A percentile compares a stretch with the other conserved stretches of the same genome.
These are phyloP conservation scores for Aspergillus aculeatinus DNA, from an alignment of 2,329 filamentous ascomycete species.

Conservation along the genomic window DNA sequence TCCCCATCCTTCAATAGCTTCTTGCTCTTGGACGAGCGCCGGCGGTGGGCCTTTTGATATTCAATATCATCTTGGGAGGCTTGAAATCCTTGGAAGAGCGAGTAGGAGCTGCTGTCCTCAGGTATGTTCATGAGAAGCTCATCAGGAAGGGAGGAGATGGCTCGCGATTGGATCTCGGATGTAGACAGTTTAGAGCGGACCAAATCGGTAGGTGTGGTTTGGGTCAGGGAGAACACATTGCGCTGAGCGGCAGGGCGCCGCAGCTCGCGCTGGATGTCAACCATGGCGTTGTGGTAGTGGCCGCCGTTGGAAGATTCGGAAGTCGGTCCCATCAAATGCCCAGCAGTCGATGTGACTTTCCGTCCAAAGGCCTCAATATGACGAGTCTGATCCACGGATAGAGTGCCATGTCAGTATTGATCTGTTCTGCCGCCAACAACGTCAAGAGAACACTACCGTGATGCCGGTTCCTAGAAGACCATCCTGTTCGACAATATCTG, in stretches of 20 bases:
- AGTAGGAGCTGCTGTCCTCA: constrained; percentile 81
- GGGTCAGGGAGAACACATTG: constrained; percentile 85
- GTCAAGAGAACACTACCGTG: constrained; percentile 37
- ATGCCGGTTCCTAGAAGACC: constrained; percentile 49
- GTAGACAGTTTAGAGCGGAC: constrained; percentile 89
- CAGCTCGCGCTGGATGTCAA: constrained; percentile 84
- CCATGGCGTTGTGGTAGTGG: constrained; percentile 85
- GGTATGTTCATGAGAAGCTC: constrained; percentile 88
- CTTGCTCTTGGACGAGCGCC: constrained; percentile 70
- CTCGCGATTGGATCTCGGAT: constrained; percentile 89
- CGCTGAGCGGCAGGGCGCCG: constrained; percentile 80
- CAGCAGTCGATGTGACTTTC: constrained; percentile 92
- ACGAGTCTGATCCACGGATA: constrained; percentile 60
- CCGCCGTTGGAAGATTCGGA: constrained; percentile 53
- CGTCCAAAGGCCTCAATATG: constrained; percentile 89
- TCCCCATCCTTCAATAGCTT: constrained; percentile 67
- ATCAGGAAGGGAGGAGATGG: constrained; percentile 82
- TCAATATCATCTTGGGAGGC: constrained; percentile 67
- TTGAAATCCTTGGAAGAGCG: constrained; percentile 94
- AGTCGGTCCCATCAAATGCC: constrained; percentile 76
- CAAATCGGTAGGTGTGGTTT: constrained; percentile 88
- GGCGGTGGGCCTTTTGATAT: constrained; percentile 66
- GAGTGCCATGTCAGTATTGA: neutral
- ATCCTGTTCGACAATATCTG: constrained; percentile 44
- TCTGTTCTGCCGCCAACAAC: neutral